Percentiles rank a stretch among this genome's conserved stretches.
phyloP scores from a whole-genome alignment of 139 green algal species.

The Chlamydomonas applanata region DNA sequence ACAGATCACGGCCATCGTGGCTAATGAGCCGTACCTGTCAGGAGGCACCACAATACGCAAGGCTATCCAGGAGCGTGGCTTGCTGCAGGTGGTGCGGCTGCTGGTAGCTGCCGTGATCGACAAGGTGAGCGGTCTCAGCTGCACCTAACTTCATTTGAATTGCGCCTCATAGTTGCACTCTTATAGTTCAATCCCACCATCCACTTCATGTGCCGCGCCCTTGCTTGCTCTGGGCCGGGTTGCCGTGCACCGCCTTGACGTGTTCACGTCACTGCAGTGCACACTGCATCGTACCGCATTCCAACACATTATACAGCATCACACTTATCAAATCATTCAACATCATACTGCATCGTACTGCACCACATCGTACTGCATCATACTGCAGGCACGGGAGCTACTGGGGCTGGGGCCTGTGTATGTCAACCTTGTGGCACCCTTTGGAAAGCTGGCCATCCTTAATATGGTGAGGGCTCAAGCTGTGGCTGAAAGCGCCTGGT shows the following conservation, averaged over 20 bases:
- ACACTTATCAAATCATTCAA: no score
- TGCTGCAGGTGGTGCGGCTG: slow-evolving; percentile 10
- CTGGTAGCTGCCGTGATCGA: background rate
- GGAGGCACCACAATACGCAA: slow-evolving; percentile 9
- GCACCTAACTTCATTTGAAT: background rate
- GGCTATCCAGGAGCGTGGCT: slow-evolving; percentile 23
- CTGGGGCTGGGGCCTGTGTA: background rate
- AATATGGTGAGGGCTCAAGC: background rate
- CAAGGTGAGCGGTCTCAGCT: background rate
- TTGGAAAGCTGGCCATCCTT: background rate
- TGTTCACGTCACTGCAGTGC: no score
- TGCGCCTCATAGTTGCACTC: no score
- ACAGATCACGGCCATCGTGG: slow-evolving; percentile 21
- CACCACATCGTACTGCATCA: background rate
- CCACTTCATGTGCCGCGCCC: no score
- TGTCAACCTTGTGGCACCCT: background rate
- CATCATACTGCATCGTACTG: no score
- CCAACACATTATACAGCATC: no score
- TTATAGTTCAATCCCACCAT: no score
- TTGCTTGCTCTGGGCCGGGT: no score
- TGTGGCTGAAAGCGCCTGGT: background rate
- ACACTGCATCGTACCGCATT: no score
- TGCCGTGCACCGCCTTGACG: no score
- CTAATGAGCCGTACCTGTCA: slow-evolving; percentile 32
- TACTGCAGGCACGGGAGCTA: slow-evolving; percentile 2